A percentile compares a stretch with the other conserved stretches of the same genome.
phyloP scores from a whole-genome alignment of 129 eudicot species.

The Scalesia atractyloides region DNA sequence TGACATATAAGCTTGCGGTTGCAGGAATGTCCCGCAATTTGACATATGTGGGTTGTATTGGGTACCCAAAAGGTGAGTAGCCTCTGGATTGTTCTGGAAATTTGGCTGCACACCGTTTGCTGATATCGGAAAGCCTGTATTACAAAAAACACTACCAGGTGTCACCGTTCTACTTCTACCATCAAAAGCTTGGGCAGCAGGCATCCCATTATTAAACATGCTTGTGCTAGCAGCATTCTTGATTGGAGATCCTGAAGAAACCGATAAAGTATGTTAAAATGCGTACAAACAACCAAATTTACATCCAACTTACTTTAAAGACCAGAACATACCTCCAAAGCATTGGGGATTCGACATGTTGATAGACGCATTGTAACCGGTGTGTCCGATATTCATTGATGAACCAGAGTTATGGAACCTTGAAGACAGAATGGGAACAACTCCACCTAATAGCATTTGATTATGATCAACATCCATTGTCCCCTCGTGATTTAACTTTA shows the following conservation, averaged over 20 bases:
- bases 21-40: constrained; percentile 4
- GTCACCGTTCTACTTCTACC: constrained; percentile 23
- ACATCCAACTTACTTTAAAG: background rate
- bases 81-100: constrained; percentile 13
- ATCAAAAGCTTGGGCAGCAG: background rate
- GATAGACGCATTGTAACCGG: background rate
- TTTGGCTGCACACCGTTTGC: constrained; percentile 16
- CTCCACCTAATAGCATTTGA: background rate
- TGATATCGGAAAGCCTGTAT: background rate
- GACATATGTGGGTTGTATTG: constrained; percentile 9
- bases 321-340: constrained; percentile 29
- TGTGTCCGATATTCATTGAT: constrained; percentile 17
- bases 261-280: background rate
- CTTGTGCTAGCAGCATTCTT: constrained; percentile 18
- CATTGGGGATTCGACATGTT: constrained; percentile 2
- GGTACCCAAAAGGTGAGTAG: constrained; percentile 14
- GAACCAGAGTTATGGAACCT: constrained; percentile 11
- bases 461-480: constrained; percentile 14
- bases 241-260: constrained; percentile 36
- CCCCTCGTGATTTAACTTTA: constrained; percentile 21
- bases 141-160: constrained; percentile 12
- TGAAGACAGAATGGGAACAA: constrained; percentile 6
- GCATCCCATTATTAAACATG: constrained; percentile 20
- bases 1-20: constrained; percentile 16
- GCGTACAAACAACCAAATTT: background rate